Base-by-base conservation (phyloP, 2,329 filamentous ascomycete genomes). In the Ophiostoma perfectum region DNA sequence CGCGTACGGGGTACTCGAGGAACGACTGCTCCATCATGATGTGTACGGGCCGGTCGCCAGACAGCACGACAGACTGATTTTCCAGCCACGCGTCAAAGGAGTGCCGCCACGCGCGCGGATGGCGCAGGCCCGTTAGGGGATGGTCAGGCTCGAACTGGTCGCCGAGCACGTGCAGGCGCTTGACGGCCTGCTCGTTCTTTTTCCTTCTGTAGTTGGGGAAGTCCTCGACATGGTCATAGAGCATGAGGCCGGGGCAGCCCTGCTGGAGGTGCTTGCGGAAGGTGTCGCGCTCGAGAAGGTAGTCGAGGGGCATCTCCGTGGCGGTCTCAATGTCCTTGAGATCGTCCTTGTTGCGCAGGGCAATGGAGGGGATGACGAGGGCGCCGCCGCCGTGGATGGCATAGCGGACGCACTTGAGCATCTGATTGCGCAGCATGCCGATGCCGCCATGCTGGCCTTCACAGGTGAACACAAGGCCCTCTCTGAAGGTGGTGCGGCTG, bases 341-440 rank as follows among this genome's bases (percentile, higher is more conserved):
- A 67, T 78, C 73, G 14, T 72, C 73, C 14, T 75, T 73, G 66
- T 78, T 77, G 44, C 78, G 75, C 62, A 77, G 66, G 1, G 74
- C 73, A 71, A 80, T 79, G 1, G 76, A 76, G 2, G 78, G 78
- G 2, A 80, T 52, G 2, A 79, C 78, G 0, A 79, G 55, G 0
- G 75, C 75, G 47, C 72, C 78, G 6, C 78, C 78, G 41, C 74
- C 78, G 64, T 75, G 73, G 60, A 80, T 80, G 4, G 78, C 76
- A 66, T 78, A 80, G 18, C 78, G 75, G 5, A 80, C 74, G 71
- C 78, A 80, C 65, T 78, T 79, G 3, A 80, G 71, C 27, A 80
- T 78, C 70, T 78, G 78, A 68, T 79, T 78, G 41, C 78, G 75
- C 49, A 80, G 72, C 75, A 80, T 78, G 52, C 76, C 78, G 64